Percentiles rank a stretch among this genome's conserved stretches.
Evolutionary conservation across 2,329 filamentous ascomycete species (phyloP).

Genomic region (Fusarium camptoceras): DNA sequence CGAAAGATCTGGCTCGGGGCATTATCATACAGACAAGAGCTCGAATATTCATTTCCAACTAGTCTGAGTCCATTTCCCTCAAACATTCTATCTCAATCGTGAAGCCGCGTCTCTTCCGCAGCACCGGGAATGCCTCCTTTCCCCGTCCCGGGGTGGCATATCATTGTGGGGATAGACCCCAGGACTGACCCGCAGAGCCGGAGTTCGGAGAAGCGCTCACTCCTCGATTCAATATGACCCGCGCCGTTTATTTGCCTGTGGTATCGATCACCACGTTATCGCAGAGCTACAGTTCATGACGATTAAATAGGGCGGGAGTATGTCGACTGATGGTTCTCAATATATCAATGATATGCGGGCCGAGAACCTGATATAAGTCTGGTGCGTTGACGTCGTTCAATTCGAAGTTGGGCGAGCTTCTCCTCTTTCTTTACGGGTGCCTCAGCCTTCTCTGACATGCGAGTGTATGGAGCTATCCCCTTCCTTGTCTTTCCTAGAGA

Average conservation of each 20-base stretch:
- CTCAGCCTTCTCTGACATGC: constrained; percentile 18
- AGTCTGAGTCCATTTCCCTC: background rate
- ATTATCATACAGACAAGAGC: background rate
- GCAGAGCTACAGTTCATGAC: background rate
- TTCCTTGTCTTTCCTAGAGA: constrained; percentile 13
- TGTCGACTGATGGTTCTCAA: background rate
- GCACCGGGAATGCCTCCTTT: constrained; percentile 37
- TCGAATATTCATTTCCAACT: background rate
- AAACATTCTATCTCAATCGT: background rate
- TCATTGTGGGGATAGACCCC: constrained; percentile 26
- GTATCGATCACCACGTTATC: constrained; percentile 8
- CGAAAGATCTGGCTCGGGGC: background rate
- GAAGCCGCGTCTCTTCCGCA: constrained; percentile 35
- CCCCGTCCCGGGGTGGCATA: constrained; percentile 43
- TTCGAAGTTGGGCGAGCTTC: background rate
- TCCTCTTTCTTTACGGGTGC: constrained; percentile 19
- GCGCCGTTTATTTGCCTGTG: constrained; percentile 24
- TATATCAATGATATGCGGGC: background rate
- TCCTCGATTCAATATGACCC: constrained; percentile 29
- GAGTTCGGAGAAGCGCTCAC: constrained; percentile 42
- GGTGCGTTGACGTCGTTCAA: background rate
- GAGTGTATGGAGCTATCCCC: constrained; percentile 19
- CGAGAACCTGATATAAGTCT: background rate
- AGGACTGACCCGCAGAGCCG: constrained; percentile 41
- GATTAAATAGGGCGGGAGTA: background rate